phyloP scores from a whole-genome alignment of 2,329 filamentous ascomycete species.

The Macrophomina tecta region DNA sequence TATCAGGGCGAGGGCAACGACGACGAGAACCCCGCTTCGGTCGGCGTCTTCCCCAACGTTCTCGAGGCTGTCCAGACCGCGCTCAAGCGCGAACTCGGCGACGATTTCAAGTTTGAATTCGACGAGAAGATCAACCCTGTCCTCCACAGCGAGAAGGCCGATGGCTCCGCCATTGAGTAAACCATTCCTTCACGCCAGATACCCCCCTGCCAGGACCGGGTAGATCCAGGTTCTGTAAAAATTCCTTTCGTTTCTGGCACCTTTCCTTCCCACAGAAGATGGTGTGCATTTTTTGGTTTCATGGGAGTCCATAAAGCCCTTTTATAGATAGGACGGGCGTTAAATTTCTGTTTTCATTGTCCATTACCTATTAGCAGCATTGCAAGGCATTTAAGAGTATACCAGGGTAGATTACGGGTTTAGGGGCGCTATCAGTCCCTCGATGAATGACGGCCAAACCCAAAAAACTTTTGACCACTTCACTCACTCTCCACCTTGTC shows the following conservation, averaged over 20 bases:
- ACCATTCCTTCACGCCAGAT: constrained; percentile 15
- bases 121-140: constrained; percentile 74
- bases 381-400: constrained; percentile 19
- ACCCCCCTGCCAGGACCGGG: constrained; percentile 6
- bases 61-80: constrained; percentile 73
- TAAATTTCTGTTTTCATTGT: background rate
- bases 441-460: constrained; percentile 19
- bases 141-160: constrained; percentile 53
- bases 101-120: constrained; percentile 76
- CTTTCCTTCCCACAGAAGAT: background rate
- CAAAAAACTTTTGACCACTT: constrained; percentile 4
- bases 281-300: background rate
- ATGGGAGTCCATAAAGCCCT: background rate
- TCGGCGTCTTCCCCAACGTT: constrained; percentile 77
- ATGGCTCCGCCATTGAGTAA: constrained; percentile 63
- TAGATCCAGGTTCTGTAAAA: background rate
- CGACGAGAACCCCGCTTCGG: constrained; percentile 76
- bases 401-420: constrained; percentile 18
- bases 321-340: constrained; percentile 19
- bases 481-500: background rate
- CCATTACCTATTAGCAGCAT: constrained; percentile 2
- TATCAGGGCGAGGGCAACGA: constrained; percentile 80
- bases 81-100: constrained; percentile 71
- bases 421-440: constrained; percentile 1
- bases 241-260: background rate